Evolutionary conservation across 495 filamentous ascomycete genomes (phyloP).

Genomic region (Hypomontagnella submonticulosa): DNA sequence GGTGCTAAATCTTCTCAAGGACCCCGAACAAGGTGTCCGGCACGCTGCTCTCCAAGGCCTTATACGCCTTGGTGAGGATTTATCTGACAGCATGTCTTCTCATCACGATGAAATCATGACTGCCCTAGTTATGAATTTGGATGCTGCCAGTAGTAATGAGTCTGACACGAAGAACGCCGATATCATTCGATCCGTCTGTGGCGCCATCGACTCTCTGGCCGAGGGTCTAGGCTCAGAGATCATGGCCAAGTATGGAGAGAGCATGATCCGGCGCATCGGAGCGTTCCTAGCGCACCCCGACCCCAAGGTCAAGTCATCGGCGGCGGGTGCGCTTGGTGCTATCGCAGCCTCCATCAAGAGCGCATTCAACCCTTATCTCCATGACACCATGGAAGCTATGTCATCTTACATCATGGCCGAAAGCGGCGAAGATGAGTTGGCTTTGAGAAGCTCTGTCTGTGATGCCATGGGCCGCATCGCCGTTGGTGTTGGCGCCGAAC

Average conservation of each 20-base stretch:
- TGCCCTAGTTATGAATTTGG: conserved; percentile 85
- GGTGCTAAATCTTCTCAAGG: conserved; percentile 84
- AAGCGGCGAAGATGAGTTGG: conserved; percentile 87
- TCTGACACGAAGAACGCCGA: conserved; percentile 75
- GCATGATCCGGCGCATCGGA: conserved; percentile 85
- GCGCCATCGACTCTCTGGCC: conserved; percentile 89
- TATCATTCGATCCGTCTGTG: conserved; percentile 89
- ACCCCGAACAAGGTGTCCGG: conserved; percentile 82
- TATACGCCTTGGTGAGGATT: conserved; percentile 88
- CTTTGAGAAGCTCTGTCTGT: conserved; percentile 86
- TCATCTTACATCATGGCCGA: conserved; percentile 86
- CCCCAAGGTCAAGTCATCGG: conserved; percentile 87
- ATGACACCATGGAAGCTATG: conserved; percentile 84
- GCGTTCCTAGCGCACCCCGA: conserved; percentile 83
- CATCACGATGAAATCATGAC: conserved; percentile 87
- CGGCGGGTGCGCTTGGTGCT: conserved; percentile 88
- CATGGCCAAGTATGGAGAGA: conserved; percentile 80
- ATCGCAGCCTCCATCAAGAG: conserved; percentile 85
- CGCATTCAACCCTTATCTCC: conserved; percentile 90
- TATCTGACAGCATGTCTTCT: conserved; percentile 85
- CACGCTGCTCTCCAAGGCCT: conserved; percentile 87
- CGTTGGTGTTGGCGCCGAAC: conserved; percentile 82
- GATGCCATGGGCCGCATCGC: conserved; percentile 95
- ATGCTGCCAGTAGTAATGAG: conserved; percentile 70
- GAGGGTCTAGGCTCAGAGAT: conserved; percentile 88